phyloP scores from a whole-genome alignment of 768 basidiomycete genomes.

The Pisolithus tinctorius region DNA sequence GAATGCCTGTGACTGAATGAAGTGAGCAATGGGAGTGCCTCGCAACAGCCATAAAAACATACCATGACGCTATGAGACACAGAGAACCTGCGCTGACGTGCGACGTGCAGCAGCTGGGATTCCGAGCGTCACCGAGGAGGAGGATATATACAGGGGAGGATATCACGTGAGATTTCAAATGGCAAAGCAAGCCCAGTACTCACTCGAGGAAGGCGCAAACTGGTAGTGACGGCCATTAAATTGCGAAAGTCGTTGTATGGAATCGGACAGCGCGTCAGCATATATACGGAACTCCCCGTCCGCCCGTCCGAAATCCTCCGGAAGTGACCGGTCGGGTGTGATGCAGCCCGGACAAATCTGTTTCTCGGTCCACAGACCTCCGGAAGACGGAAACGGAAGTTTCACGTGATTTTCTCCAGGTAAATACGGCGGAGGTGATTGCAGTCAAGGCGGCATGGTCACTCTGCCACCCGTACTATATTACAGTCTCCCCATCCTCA shows the following conservation, averaged over 20 bases:
- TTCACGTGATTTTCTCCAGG: slow-evolving; percentile 25
- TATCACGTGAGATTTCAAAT: slow-evolving; percentile 17
- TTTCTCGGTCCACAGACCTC: too few species aligned
- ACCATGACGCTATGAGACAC: slow-evolving; percentile 33
- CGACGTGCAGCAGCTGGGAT: slow-evolving; percentile 2
- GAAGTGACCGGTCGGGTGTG: too few species aligned
- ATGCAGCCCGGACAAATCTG: too few species aligned
- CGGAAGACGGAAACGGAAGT: background rate
- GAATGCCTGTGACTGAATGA: slow-evolving; percentile 40
- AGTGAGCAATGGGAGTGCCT: background rate
- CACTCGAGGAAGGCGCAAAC: slow-evolving; percentile 8
- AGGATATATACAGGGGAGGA: too few species aligned
- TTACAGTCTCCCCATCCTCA: slow-evolving; percentile 10
- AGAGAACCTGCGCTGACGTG: slow-evolving; percentile 19
- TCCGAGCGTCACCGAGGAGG: background rate
- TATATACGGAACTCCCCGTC: background rate
- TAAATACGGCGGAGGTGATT: slow-evolving; percentile 1
- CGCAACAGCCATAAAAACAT: background rate
- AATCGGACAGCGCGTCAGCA: background rate
- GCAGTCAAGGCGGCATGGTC: background rate
- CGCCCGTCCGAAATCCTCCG: background rate
- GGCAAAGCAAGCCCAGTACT: background rate
- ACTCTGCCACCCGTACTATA: background rate
- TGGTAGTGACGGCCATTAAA: slow-evolving; percentile 1
- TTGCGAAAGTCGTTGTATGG: background rate